Percentiles rank a stretch among this genome's conserved stretches.
These are phyloP conservation scores for Andrographis paniculata DNA, from an alignment of 305 asterid genomes.

Conservation along the genomic window DNA sequence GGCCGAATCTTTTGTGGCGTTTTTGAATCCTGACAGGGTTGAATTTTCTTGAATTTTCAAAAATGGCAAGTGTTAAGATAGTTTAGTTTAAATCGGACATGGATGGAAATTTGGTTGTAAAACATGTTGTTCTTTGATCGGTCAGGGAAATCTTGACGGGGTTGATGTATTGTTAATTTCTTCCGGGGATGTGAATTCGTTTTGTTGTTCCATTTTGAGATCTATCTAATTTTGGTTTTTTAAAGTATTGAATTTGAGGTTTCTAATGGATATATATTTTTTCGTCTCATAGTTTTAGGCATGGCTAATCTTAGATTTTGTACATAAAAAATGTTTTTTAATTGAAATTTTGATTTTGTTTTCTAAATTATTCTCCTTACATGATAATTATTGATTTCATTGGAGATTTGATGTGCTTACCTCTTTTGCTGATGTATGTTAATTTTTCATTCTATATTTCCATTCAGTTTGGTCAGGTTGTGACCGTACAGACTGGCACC, in stretches of 20 bases:
- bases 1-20: background rate
- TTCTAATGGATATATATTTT: too few species aligned
- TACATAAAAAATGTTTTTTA: background rate
- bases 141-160: too few species aligned
- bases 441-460: background rate
- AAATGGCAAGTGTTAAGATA: background rate
- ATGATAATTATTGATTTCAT: background rate
- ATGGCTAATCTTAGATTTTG: background rate
- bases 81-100: background rate
- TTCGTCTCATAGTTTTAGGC: too few species aligned
- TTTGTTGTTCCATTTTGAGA: too few species aligned
- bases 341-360: background rate
- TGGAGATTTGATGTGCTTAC: background rate
- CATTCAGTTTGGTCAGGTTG: background rate
- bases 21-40: background rate
- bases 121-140: background rate
- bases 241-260: too few species aligned
- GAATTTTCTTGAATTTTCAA: background rate
- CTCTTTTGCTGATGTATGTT: background rate
- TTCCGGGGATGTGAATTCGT: too few species aligned
- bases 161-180: too few species aligned
- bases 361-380: background rate
- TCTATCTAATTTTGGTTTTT: too few species aligned
- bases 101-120: constrained; percentile 4
- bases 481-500: too few species aligned